These are phyloP conservation scores for Sporothrix variecibatus DNA, from an alignment of 2,329 filamentous ascomycete genomes.

Conservation along the genomic window DNA sequence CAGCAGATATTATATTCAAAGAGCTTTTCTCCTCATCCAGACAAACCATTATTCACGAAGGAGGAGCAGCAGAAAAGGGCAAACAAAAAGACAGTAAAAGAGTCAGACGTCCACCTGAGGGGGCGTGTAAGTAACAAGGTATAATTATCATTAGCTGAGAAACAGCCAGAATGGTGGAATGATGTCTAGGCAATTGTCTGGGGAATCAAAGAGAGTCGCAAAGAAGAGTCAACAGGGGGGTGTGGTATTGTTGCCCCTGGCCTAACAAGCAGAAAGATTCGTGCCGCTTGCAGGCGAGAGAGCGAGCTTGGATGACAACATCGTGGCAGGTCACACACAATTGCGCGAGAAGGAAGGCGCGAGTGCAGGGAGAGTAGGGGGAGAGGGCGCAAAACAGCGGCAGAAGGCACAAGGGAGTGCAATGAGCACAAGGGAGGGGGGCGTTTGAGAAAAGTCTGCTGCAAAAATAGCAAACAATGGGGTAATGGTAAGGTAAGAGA, in stretches of 20 bases:
- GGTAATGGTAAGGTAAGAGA: conserved; percentile 18
- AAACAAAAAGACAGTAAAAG: neutral
- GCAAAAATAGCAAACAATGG: conserved; percentile 22
- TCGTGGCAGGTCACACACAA: conserved; percentile 16
- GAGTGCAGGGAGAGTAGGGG: neutral
- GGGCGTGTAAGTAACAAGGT: conserved; percentile 12
- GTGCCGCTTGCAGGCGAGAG: conserved; percentile 20
- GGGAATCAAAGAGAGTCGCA: conserved; percentile 1
- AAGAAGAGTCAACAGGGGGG: neutral
- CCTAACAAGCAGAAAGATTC: neutral
- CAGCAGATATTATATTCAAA: conserved; percentile 8
- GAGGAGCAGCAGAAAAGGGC: neutral
- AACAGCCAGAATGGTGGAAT: conserved; percentile 18
- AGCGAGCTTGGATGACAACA: conserved; percentile 19
- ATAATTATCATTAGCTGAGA: conserved; percentile 18
- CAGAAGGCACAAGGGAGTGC: neutral
- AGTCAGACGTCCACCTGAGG: conserved; percentile 17
- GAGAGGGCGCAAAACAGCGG: conserved; percentile 10
- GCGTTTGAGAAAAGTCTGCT: conserved; percentile 5
- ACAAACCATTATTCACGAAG: neutral
- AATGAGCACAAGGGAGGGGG: neutral
- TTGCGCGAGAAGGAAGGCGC: neutral
- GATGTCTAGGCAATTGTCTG: conserved; percentile 5
- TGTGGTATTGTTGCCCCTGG: neutral
- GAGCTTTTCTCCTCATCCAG: neutral